Percentiles rank a stretch among this genome's conserved stretches.
Conservation (phyloP, 768 basidiomycete species). For the Leccinum fibrillosum region DNA sequence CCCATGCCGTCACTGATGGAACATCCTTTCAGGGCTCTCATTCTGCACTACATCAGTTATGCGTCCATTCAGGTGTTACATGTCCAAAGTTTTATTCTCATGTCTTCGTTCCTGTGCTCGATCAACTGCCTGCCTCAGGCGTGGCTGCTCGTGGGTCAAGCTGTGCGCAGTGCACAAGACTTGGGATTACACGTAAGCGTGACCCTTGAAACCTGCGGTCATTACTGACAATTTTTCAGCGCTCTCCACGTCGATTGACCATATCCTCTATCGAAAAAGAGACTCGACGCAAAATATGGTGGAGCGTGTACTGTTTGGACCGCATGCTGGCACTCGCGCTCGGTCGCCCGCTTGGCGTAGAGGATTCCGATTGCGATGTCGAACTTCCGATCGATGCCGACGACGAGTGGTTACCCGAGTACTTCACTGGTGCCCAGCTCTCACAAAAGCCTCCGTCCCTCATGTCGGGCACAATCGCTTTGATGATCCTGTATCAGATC, state of each 20-base stretch:
- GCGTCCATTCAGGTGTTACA: slow-evolving; percentile 81
- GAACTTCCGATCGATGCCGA: slow-evolving; percentile 82
- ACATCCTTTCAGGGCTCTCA: slow-evolving; percentile 59
- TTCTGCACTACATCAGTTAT: slow-evolving; percentile 90
- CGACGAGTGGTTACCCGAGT: slow-evolving; percentile 72
- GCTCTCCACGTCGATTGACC: slow-evolving; percentile 73
- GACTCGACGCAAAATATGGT: slow-evolving; percentile 89
- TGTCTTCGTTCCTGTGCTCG: slow-evolving; percentile 89
- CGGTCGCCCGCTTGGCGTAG: slow-evolving; percentile 83
- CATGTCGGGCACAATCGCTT: slow-evolving; percentile 78
- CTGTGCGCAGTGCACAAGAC: slow-evolving; percentile 86
- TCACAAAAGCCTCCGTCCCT: slow-evolving; percentile 57
- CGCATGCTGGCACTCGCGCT: slow-evolving; percentile 90
- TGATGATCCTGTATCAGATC: slow-evolving; percentile 80
- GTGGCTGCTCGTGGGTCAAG: slow-evolving; percentile 90
- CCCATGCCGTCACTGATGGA: slow-evolving; percentile 1
- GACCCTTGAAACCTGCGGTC: not conserved
- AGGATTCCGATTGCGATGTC: slow-evolving; percentile 88
- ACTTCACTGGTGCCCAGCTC: slow-evolving; percentile 62
- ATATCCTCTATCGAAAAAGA: slow-evolving; percentile 81
- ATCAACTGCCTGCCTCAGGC: slow-evolving; percentile 93
- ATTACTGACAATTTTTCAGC: slow-evolving; percentile 42
- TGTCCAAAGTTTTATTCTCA: slow-evolving; percentile 85
- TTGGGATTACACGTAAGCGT: slow-evolving; percentile 82
- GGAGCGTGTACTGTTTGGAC: slow-evolving; percentile 88